phyloP scores from a whole-genome alignment of 1,284 basidiomycete genomes.

The Blastosporella zonata region DNA sequence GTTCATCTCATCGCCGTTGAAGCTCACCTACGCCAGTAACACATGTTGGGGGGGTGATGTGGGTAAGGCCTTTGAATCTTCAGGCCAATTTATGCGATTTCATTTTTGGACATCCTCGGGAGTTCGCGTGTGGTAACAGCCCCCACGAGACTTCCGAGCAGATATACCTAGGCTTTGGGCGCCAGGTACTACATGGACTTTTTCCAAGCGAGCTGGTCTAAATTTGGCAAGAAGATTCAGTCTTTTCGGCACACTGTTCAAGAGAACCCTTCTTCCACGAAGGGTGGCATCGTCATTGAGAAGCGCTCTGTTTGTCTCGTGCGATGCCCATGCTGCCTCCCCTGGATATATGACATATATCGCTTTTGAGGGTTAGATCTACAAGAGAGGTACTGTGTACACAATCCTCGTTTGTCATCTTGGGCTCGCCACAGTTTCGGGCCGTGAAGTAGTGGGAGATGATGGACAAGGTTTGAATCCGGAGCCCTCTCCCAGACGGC shows the following conservation, averaged over 20 bases:
- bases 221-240: conserved; percentile 20
- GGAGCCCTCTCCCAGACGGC: conserved; percentile 11
- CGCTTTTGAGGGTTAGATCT: conserved; percentile 6
- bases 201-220: conserved; percentile 13
- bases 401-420: neutral
- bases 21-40: conserved; percentile 44
- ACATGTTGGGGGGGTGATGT: conserved; percentile 32
- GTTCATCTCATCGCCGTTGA: conserved; percentile 9
- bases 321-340: conserved; percentile 11
- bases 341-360: conserved; percentile 10
- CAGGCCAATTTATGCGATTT: conserved; percentile 16
- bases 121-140: conserved; percentile 11
- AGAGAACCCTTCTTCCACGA: conserved; percentile 12
- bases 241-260: conserved; percentile 17
- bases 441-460: conserved; percentile 2
- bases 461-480: neutral
- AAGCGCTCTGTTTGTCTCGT: conserved; percentile 19
- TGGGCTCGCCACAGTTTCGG: conserved; percentile 11
- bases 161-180: conserved; percentile 11
- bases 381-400: neutral
- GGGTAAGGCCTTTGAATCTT: conserved; percentile 9
- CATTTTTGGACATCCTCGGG: conserved; percentile 17
- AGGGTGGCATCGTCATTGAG: conserved; percentile 12
- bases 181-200: conserved; percentile 17
- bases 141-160: conserved; percentile 16